Evolutionary conservation across 306 rosid genomes (phyloP).

Genomic region (Glycyrrhiza uralensis): DNA sequence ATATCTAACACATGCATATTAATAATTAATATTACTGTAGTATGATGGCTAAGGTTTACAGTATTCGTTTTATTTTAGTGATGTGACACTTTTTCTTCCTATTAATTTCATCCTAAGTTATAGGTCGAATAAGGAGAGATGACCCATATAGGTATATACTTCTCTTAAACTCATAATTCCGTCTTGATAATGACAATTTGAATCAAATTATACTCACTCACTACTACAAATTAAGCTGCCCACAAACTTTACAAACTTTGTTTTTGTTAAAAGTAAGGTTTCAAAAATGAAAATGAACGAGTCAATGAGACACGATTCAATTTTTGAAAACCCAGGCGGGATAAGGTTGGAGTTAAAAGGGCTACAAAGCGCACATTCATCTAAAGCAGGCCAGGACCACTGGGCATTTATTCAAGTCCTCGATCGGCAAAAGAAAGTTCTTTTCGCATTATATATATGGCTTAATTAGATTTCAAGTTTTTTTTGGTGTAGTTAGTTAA

Average conservation of each 20-base stretch:
- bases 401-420: background rate
- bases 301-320: background rate
- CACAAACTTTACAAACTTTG: background rate
- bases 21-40: background rate
- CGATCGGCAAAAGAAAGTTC: background rate
- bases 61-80: background rate
- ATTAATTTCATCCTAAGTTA: background rate
- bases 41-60: background rate
- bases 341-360: conserved; percentile 24
- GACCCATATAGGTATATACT: background rate
- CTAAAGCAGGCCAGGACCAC: conserved; percentile 27
- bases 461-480: background rate
- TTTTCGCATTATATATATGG: too few relatives aligned
- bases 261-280: background rate
- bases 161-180: background rate
- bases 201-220: background rate
- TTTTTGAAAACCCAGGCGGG: conserved; percentile 3
- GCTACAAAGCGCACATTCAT: conserved; percentile 38
- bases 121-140: background rate
- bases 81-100: background rate
- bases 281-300: background rate
- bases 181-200: background rate
- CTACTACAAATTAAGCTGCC: background rate
- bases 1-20: background rate
- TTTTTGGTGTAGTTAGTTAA: background rate